Conservation (phyloP, 148 eudicot genomes). For the Rheum nobile region DNA sequence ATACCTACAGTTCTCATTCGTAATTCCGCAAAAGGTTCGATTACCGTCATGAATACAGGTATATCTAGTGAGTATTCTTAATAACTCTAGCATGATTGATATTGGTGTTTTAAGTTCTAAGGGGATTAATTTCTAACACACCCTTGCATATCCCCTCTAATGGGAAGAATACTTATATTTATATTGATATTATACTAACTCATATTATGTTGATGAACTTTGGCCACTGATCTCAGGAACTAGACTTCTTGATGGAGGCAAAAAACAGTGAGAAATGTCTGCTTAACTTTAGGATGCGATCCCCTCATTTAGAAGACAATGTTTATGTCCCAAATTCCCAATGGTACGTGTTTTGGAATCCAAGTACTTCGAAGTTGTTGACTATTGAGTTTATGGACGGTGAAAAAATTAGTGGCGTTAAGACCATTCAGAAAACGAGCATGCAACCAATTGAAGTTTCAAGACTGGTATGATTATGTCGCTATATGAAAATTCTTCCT, state of each 20-base stretch:
- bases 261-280: slow-evolving; percentile 81
- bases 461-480: slow-evolving; percentile 43
- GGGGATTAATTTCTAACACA: not conserved
- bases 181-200: not conserved
- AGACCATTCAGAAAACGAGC: slow-evolving; percentile 53
- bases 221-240: slow-evolving; percentile 45
- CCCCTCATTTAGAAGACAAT: slow-evolving; percentile 79
- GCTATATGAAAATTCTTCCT: not conserved
- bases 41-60: too few relatives aligned
- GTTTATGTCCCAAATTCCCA: slow-evolving; percentile 77
- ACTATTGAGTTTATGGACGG: slow-evolving; percentile 95
- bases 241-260: slow-evolving; percentile 89
- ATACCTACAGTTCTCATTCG: too few relatives aligned
- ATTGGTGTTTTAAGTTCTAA: too few relatives aligned
- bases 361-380: slow-evolving; percentile 77
- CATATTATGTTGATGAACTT: not conserved
- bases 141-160: not conserved
- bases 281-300: slow-evolving; percentile 73
- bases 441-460: slow-evolving; percentile 68
- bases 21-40: too few relatives aligned
- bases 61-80: too few relatives aligned
- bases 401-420: slow-evolving; percentile 58
- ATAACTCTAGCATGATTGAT: too few relatives aligned
- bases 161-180: not conserved
- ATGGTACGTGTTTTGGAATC: slow-evolving; percentile 67